phyloP scores from a whole-genome alignment of 108 stramenopile genomes.

The Discostella stelligeroides region DNA sequence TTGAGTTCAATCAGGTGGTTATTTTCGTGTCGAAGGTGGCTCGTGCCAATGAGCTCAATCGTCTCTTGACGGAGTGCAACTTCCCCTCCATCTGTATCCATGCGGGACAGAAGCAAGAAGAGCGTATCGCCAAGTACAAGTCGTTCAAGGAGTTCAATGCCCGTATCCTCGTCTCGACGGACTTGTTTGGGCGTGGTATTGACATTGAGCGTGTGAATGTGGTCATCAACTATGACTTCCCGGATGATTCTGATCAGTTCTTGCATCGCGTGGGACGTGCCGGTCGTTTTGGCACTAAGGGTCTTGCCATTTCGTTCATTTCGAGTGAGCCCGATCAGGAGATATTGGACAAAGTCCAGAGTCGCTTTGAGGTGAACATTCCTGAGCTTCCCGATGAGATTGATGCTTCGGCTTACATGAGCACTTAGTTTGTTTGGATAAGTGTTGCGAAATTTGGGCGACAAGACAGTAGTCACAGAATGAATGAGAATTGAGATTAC shows the following conservation, averaged over 20 bases:
- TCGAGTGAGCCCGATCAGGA: conserved; percentile 93
- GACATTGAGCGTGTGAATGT: conserved; percentile 99
- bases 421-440: conserved; percentile 55
- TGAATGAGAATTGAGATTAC: background rate
- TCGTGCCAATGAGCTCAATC: conserved; percentile 91
- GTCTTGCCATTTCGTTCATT: conserved; percentile 98
- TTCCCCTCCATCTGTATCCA: conserved; percentile 99
- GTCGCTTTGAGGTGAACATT: conserved; percentile 98
- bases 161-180: conserved; percentile 98
- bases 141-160: conserved; percentile 98
- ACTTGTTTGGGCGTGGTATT: conserved; percentile 99
- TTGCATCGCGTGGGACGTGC: conserved; percentile 98
- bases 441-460: no score
- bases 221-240: conserved; percentile 99
- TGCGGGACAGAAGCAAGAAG: conserved; percentile 95
- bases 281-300: conserved; percentile 99
- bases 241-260: conserved; percentile 97
- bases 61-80: conserved; percentile 98
- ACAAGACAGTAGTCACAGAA: background rate
- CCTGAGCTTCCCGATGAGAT: conserved; percentile 98
- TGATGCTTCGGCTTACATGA: conserved; percentile 96
- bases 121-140: conserved; percentile 97
- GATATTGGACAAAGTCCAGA: conserved; percentile 94
- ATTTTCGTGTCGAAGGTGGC: conserved; percentile 99
- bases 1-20: conserved; percentile 99